Evolutionary conservation across 1,139 yeast genomes (phyloP).

Genomic region (Scheffersomyces insectosa): DNA sequence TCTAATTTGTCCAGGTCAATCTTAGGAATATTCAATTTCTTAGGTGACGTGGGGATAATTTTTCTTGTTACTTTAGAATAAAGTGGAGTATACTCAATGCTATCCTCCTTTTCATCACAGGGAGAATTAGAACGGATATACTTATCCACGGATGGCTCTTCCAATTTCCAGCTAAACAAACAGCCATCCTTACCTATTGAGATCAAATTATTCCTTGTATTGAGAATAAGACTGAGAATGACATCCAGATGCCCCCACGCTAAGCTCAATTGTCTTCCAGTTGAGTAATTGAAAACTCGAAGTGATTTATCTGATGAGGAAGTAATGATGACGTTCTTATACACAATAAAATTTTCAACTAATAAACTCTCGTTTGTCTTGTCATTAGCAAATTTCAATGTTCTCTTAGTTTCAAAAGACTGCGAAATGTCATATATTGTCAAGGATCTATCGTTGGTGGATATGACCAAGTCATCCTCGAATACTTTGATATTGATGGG

Average conservation of each 20-base stretch:
- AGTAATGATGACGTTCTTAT: slow-evolving; percentile 33
- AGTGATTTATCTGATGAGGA: slow-evolving; percentile 61
- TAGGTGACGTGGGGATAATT: slow-evolving; percentile 23
- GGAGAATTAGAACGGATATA: neutral
- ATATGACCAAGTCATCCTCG: slow-evolving; percentile 43
- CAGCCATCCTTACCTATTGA: slow-evolving; percentile 55
- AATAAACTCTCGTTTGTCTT: slow-evolving; percentile 38
- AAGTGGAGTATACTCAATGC: slow-evolving; percentile 14
- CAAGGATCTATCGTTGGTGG: slow-evolving; percentile 55
- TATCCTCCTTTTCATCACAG: neutral
- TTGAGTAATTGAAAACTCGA: slow-evolving; percentile 44
- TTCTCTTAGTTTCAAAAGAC: slow-evolving; percentile 34
- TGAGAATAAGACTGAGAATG: slow-evolving; percentile 41
- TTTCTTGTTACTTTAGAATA: slow-evolving; percentile 35
- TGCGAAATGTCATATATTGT: slow-evolving; percentile 35
- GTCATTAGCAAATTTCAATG: slow-evolving; percentile 42
- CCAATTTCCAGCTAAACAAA: slow-evolving; percentile 46
- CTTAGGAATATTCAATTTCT: neutral
- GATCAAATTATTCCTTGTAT: slow-evolving; percentile 25
- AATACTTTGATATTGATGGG: slow-evolving; percentile 39
- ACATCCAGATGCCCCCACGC: slow-evolving; percentile 71
- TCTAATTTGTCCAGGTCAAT: neutral
- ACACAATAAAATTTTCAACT: slow-evolving; percentile 41
- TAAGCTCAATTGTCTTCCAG: slow-evolving; percentile 47
- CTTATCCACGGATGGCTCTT: slow-evolving; percentile 5